These are phyloP conservation scores for Colletotrichum phormii DNA, from an alignment of 2,329 filamentous ascomycete genomes.

Conservation along the genomic window DNA sequence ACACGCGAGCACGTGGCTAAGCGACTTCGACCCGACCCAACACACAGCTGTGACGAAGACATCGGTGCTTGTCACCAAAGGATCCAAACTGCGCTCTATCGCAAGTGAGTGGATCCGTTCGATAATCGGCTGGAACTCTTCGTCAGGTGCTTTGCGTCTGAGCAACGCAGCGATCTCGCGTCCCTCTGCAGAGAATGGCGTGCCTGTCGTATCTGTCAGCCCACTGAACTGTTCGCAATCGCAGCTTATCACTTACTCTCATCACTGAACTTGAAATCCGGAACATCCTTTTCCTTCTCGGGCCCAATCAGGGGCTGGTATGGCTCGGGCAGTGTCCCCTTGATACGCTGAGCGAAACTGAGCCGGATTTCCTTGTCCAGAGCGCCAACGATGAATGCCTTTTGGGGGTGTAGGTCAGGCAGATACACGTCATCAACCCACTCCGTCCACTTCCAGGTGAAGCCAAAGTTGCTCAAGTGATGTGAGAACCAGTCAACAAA, in stretches of 20 bases:
- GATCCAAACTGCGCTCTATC: constrained; percentile 76
- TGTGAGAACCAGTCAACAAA: constrained; percentile 99
- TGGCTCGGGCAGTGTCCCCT: constrained; percentile 87
- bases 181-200: constrained; percentile 87
- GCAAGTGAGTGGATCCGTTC: constrained; percentile 85
- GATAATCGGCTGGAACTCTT: constrained; percentile 86
- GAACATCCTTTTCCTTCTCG: constrained; percentile 94
- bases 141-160: constrained; percentile 84
- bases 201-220: constrained; percentile 60
- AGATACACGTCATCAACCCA: constrained; percentile 90
- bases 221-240: not conserved
- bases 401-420: constrained; percentile 83
- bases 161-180: constrained; percentile 83
- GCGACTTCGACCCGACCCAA: constrained; percentile 92
- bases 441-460: constrained; percentile 99
- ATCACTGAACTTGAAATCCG: constrained; percentile 89
- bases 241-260: constrained; percentile 66
- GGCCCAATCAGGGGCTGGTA: constrained; percentile 86
- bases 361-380: constrained; percentile 97
- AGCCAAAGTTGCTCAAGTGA: constrained; percentile 98
- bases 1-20: constrained; percentile 94
- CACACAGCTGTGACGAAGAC: constrained; percentile 95
- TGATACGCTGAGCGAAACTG: constrained; percentile 95
- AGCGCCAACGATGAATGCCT: constrained; percentile 91
- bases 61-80: constrained; percentile 88